Evolutionary conservation across 2,329 filamentous ascomycete species (phyloP).

Genomic region (Fusarium sp.): DNA sequence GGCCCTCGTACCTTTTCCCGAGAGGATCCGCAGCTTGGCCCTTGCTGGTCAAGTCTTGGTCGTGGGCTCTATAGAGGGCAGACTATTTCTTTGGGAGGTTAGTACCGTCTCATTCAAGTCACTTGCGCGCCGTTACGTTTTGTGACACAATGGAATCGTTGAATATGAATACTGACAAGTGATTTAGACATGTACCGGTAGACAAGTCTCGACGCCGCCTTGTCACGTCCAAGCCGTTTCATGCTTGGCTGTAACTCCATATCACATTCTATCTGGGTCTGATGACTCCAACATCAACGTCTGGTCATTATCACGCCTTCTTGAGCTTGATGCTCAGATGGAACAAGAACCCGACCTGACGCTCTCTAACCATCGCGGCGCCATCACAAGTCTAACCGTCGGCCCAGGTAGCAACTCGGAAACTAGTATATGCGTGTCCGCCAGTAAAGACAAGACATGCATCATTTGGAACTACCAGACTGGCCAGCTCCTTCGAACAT

Average conservation of each 20-base stretch:
- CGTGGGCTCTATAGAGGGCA: slow-evolving; percentile 86
- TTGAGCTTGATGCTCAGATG: slow-evolving; percentile 68
- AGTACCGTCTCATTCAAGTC: slow-evolving; percentile 45
- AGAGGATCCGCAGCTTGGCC: slow-evolving; percentile 83
- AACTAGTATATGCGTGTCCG: slow-evolving; percentile 86
- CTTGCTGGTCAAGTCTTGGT: slow-evolving; percentile 80
- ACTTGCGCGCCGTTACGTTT: slow-evolving; percentile 36
- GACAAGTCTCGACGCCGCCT: slow-evolving; percentile 80
- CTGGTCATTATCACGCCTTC: slow-evolving; percentile 84
- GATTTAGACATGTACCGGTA: slow-evolving; percentile 76
- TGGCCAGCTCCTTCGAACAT: slow-evolving; percentile 81
- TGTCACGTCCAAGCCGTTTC: slow-evolving; percentile 86
- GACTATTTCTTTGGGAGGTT: slow-evolving; percentile 94
- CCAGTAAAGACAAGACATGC: slow-evolving; percentile 87
- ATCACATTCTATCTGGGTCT: slow-evolving; percentile 82
- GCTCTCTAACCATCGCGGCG: slow-evolving; percentile 81
- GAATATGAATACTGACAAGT: slow-evolving; percentile 43
- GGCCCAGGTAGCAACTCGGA: slow-evolving; percentile 76
- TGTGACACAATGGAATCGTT: slow-evolving; percentile 26
- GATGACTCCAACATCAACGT: slow-evolving; percentile 92
- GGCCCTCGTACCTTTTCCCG: slow-evolving; percentile 86
- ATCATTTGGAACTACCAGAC: slow-evolving; percentile 94
- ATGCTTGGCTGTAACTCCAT: slow-evolving; percentile 77
- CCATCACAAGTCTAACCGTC: slow-evolving; percentile 73
- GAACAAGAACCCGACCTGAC: slow-evolving; percentile 79